Percentiles rank a stretch among this genome's conserved stretches.
These are phyloP conservation scores for Chlorella sp. DNA, from an alignment of 139 green algal genomes.

Conservation along the genomic window DNA sequence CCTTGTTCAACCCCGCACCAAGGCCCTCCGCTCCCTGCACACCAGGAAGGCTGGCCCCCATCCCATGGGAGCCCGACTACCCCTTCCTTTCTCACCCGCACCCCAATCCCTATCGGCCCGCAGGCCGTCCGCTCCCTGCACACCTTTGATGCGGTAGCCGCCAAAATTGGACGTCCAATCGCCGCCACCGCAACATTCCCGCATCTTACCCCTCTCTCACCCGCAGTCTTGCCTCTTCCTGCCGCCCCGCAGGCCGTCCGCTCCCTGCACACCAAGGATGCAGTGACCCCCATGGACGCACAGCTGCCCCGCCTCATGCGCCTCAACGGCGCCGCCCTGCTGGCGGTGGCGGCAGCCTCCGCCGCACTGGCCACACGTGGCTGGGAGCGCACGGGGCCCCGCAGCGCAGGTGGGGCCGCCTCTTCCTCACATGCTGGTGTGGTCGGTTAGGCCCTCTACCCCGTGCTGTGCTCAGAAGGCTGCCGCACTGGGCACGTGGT, in stretches of 20 bases:
- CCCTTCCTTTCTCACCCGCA: too few relatives aligned
- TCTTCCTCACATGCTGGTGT: background rate
- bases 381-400: background rate
- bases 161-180: background rate
- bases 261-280: background rate
- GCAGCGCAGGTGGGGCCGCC: background rate
- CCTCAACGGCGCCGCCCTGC: background rate
- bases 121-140: background rate
- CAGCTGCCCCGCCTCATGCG: conserved; percentile 1
- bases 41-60: too few relatives aligned
- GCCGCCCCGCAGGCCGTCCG: background rate
- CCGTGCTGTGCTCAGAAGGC: background rate
- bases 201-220: too few relatives aligned
- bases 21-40: too few relatives aligned
- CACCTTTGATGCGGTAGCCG: background rate
- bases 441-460: background rate
- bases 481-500: background rate
- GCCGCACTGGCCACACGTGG: background rate
- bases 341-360: background rate
- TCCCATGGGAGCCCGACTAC: background rate
- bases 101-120: too few relatives aligned
- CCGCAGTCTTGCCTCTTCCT: too few relatives aligned
- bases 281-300: background rate
- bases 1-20: too few relatives aligned
- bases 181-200: too few relatives aligned